Conservation (phyloP, 805 yeast genomes). For the Metschnikowia orientalis region DNA sequence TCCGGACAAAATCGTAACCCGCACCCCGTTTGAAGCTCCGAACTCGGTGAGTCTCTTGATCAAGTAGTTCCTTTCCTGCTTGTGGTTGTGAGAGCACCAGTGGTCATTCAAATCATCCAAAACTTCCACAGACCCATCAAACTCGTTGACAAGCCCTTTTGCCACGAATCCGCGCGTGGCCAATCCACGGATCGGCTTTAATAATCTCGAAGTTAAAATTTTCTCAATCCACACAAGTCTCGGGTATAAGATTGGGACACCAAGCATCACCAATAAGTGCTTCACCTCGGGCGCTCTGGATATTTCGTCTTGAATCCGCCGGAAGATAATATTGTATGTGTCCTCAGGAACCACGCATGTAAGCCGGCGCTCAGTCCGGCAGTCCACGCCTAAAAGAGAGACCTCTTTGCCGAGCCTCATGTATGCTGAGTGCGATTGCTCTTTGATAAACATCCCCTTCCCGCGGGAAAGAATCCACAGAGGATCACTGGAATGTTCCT, state of each 20-base stretch:
- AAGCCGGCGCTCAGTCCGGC: slow-evolving; percentile 83
- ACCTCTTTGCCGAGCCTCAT: slow-evolving; percentile 71
- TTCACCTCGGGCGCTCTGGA: slow-evolving; percentile 52
- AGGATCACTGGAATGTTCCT: slow-evolving; percentile 36
- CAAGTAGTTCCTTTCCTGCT: slow-evolving; percentile 73
- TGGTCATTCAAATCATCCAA: slow-evolving; percentile 93
- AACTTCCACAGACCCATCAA: slow-evolving; percentile 87
- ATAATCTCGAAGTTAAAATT: slow-evolving; percentile 53
- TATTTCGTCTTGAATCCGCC: slow-evolving; percentile 56
- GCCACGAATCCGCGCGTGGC: slow-evolving; percentile 58
- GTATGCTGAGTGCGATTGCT: slow-evolving; percentile 63
- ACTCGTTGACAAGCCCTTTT: slow-evolving; percentile 79
- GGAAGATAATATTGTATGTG: slow-evolving; percentile 60
- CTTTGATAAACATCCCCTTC: slow-evolving; percentile 66
- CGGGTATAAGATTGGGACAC: slow-evolving; percentile 95
- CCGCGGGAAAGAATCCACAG: slow-evolving; percentile 58
- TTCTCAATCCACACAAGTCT: slow-evolving; percentile 87
- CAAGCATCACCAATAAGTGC: slow-evolving; percentile 79
- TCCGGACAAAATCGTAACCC: slow-evolving; percentile 84
- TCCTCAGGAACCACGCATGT: slow-evolving; percentile 48
- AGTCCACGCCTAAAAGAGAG: slow-evolving; percentile 77
- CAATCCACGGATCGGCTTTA: slow-evolving; percentile 59
- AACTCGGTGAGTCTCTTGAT: slow-evolving; percentile 59
- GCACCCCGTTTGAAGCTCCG: slow-evolving; percentile 57
- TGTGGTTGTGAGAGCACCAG: slow-evolving; percentile 91